These are phyloP conservation scores for Gossypium lobatum DNA, from an alignment of 441 rosid genomes.

Conservation along the genomic window DNA sequence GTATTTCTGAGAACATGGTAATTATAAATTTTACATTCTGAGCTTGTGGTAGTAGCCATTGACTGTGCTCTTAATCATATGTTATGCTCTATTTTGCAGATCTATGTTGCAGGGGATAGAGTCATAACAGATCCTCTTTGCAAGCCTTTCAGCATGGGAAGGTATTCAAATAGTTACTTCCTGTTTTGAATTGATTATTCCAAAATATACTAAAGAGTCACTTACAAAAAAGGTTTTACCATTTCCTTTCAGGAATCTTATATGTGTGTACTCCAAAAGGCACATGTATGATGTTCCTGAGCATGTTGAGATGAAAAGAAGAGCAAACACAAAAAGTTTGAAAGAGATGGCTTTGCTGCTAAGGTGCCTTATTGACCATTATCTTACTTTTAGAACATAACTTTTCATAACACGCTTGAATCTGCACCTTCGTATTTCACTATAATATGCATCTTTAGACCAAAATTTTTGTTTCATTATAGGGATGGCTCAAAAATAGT, in stretches of 20 bases:
- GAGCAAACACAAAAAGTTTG: constrained; percentile 81
- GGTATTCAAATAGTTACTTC: constrained; percentile 43
- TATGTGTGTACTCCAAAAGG: constrained; percentile 93
- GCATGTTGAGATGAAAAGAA: constrained; percentile 81
- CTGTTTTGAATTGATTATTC: constrained; percentile 22
- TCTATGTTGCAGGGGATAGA: constrained; percentile 94
- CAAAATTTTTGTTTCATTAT: constrained; percentile 16
- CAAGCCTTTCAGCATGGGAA: constrained; percentile 98
- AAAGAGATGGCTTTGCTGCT: constrained; percentile 92
- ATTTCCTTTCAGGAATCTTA: constrained; percentile 61
- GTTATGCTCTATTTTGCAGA: constrained; percentile 39
- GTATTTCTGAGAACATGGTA: constrained; percentile 74
- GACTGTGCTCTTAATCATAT: constrained; percentile 21
- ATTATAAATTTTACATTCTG: constrained; percentile 11
- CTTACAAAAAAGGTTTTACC: constrained; percentile 13
- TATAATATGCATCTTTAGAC: constrained; percentile 1
- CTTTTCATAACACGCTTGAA: neutral
- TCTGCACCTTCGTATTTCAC: neutral
- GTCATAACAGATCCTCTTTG: constrained; percentile 95
- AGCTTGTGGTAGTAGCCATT: constrained; percentile 15
- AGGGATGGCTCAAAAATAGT: constrained; percentile 81
- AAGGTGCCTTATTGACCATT: constrained; percentile 38
- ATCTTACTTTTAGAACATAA: neutral
- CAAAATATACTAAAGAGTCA: constrained; percentile 19
- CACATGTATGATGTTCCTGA: constrained; percentile 93